Conservation (phyloP, 306 rosid genomes). For the Cucumis cinereus region DNA sequence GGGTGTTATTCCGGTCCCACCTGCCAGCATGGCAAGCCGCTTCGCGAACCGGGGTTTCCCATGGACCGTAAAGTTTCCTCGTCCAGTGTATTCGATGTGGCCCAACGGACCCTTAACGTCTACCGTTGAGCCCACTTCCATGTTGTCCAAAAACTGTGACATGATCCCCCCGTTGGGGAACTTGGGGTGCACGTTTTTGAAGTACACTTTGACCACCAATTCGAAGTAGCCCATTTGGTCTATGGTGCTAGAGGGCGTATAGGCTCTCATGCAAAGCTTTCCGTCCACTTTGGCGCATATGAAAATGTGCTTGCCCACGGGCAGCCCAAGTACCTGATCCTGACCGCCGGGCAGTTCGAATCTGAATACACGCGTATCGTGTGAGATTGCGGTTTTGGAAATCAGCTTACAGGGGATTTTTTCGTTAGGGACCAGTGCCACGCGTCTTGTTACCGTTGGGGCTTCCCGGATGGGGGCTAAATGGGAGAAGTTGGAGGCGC, state of each 20-base stretch:
- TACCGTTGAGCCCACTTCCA: slow-evolving; percentile 27
- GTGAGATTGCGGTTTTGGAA: slow-evolving; percentile 36
- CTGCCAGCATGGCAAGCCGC: slow-evolving; percentile 60
- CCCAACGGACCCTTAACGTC: slow-evolving; percentile 86
- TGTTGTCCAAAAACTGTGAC: slow-evolving; percentile 54
- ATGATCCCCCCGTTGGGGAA: slow-evolving; percentile 68
- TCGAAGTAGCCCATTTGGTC: slow-evolving; percentile 62
- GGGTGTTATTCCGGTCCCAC: slow-evolving; percentile 90
- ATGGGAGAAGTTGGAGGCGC: slow-evolving; percentile 14
- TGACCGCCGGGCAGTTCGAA: slow-evolving; percentile 32
- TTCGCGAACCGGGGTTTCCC: slow-evolving; percentile 43
- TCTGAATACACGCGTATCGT: slow-evolving; percentile 47
- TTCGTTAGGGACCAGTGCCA: too few relatives aligned
- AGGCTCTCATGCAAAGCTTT: slow-evolving; percentile 83
- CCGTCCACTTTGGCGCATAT: slow-evolving; percentile 38
- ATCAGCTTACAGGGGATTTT: slow-evolving; percentile 3
- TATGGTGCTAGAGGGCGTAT: slow-evolving; percentile 49
- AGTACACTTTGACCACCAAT: slow-evolving; percentile 58
- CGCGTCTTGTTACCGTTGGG: not conserved
- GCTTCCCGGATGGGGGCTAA: slow-evolving; percentile 40
- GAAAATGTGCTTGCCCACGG: slow-evolving; percentile 67
- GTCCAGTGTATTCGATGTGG: slow-evolving; percentile 60
- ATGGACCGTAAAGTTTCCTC: slow-evolving; percentile 43
- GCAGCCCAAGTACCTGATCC: slow-evolving; percentile 50
- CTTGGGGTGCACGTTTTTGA: slow-evolving; percentile 47